phyloP scores from a whole-genome alignment of 1,284 basidiomycete genomes.

The Irpex sp. region DNA sequence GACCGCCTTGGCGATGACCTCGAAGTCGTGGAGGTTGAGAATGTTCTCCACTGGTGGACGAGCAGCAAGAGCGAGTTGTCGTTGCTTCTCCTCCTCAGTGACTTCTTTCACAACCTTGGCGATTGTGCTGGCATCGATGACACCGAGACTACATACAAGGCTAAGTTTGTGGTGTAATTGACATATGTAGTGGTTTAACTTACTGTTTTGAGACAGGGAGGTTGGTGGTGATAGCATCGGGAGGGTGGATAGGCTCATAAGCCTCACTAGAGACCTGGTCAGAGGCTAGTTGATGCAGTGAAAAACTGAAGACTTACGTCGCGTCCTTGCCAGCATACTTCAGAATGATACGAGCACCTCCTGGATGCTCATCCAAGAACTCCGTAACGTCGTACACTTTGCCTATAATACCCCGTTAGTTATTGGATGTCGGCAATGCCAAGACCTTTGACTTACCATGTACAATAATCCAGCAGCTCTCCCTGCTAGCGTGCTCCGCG shows the following conservation, averaged over 20 bases:
- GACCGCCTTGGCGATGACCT: conserved; percentile 50
- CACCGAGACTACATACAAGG: conserved; percentile 36
- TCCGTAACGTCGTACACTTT: conserved; percentile 73
- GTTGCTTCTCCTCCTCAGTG: conserved; percentile 39
- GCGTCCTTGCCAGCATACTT: conserved; percentile 78
- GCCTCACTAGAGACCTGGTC: conserved; percentile 35
- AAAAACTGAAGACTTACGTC: conserved; percentile 38
- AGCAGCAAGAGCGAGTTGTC: conserved; percentile 34
- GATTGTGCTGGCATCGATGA: conserved; percentile 44
- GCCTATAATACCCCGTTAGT: conserved; percentile 29
- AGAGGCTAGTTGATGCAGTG: background rate
- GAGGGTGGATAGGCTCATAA: conserved; percentile 63
- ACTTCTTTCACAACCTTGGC: conserved; percentile 40
- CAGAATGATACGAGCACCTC: conserved; percentile 55
- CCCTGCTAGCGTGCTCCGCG: conserved; percentile 31
- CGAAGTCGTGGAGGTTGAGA: conserved; percentile 72
- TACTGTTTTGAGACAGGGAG: conserved; percentile 33
- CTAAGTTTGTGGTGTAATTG: background rate
- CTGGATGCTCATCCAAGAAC: conserved; percentile 36
- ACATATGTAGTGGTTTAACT: background rate
- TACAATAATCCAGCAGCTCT: conserved; percentile 77
- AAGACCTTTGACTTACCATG: conserved; percentile 42
- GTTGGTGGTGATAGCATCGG: conserved; percentile 59
- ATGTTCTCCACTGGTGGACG: conserved; percentile 56
- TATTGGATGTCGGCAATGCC: background rate